These are phyloP conservation scores for Neurospora tetraspora DNA, from an alignment of 495 filamentous ascomycete genomes.

Conservation along the genomic window DNA sequence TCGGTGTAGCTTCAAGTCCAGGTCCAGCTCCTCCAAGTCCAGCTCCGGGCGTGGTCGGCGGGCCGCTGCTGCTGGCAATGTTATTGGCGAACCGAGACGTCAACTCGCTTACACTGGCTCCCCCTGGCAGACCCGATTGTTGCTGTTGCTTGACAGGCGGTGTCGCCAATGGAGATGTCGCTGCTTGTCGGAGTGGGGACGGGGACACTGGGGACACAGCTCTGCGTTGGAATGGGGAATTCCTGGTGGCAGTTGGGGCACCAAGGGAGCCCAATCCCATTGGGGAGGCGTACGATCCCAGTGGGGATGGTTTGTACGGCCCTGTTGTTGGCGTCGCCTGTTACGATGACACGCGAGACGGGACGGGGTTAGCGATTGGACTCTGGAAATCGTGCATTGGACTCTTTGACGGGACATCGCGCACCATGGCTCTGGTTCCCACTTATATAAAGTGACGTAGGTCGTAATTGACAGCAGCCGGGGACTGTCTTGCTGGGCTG, in stretches of 20 bases:
- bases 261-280: slow-evolving; percentile 59
- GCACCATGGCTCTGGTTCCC: neutral
- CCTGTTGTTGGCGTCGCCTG: slow-evolving; percentile 38
- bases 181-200: slow-evolving; percentile 37
- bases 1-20: slow-evolving; percentile 10
- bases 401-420: neutral
- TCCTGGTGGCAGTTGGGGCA: slow-evolving; percentile 40
- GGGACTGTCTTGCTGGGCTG: neutral
- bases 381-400: neutral
- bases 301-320: slow-evolving; percentile 49
- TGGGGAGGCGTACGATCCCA: slow-evolving; percentile 38
- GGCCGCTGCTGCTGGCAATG: neutral
- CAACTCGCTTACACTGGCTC: slow-evolving; percentile 18
- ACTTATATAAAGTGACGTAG: neutral
- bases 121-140: slow-evolving; percentile 6
- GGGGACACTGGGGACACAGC: slow-evolving; percentile 32
- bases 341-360: neutral
- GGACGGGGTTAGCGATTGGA: slow-evolving; percentile 1
- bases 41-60: neutral
- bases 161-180: slow-evolving; percentile 23
- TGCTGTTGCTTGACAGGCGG: slow-evolving; percentile 33
- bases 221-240: slow-evolving; percentile 61
- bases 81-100: neutral
- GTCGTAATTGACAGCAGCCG: neutral
- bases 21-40: neutral